Conservation (phyloP, 768 basidiomycete species). For the Gloeopeniophorella convolvens region DNA sequence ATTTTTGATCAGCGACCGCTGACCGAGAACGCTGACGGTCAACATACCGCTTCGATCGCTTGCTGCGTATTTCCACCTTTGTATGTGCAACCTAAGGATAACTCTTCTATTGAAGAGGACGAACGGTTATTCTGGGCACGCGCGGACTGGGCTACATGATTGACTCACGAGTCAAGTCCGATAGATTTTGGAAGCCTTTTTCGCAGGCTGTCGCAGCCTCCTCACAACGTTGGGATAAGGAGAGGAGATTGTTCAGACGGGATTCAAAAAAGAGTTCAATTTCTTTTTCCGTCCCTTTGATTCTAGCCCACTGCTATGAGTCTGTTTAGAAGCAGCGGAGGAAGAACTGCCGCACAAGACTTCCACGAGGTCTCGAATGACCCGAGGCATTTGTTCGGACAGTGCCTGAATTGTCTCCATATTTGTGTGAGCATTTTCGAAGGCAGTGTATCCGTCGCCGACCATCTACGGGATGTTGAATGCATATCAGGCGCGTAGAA, state of each 20-base stretch:
- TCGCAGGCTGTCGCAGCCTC: not conserved
- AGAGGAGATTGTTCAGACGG: not conserved
- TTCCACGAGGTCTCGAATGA: slow-evolving; percentile 1
- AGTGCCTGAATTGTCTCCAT: slow-evolving; percentile 9
- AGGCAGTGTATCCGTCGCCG: slow-evolving; percentile 9
- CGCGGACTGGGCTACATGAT: too few species aligned
- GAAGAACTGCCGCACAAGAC: not conserved
- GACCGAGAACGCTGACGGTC: not conserved
- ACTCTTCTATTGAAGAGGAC: not conserved
- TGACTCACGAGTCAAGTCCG: not conserved
- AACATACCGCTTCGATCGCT: not conserved
- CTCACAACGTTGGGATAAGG: not conserved
- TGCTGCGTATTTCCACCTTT: not conserved
- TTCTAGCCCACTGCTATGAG: not conserved
- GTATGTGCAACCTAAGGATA: not conserved
- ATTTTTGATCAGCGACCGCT: not conserved
- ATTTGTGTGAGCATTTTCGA: slow-evolving; percentile 8
- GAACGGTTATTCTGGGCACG: not conserved
- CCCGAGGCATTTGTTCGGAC: slow-evolving; percentile 7
- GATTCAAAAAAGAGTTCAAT: not conserved
- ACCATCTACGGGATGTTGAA: not conserved
- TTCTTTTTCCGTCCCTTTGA: not conserved
- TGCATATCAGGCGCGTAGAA: not conserved
- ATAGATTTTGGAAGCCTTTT: not conserved
- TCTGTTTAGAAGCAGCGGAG: not conserved